Evolutionary conservation across 805 yeast species (phyloP), one percentile per base, ranked within the genome.

Genomic region (Candida cerambycidarum): DNA sequence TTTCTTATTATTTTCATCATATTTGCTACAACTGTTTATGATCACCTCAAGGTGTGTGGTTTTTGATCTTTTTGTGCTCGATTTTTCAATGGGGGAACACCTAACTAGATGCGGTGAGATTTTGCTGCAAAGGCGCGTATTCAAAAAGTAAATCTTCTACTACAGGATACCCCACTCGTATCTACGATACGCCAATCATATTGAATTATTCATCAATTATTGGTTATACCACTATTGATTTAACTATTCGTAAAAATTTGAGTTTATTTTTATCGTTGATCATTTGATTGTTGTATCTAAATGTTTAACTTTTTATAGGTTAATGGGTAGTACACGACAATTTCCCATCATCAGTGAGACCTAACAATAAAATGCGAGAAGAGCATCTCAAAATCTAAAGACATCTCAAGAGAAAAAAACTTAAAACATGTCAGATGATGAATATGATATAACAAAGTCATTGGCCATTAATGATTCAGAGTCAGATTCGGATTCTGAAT

Each of bases 361-460:
- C 29, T 27, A 27, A 5, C 11, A 12, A 31, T 6, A 31, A 16
- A 31, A 11, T 18, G 42, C 33, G 42, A n/a, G n/a, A 38, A 38
- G 42, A 38, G 42, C 43, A 40, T 40, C 43, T 27, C 43, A 18
- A 24, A 8, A 21, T 21, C 23, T 8, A 5, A 21, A 21, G 27
- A 27, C 25, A 25, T 24, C 27, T 33, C 21, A 23, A 33, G 6
- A 27, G 14, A 23, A 21, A 32, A 15, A 24, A 28, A 12, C 3
- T 9, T 4, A n/a, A 21, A 38, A 17, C 15, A 47, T 46, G 53
- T 46, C 50, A 16, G 53, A 49, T 36, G 50, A 49, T 18, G 53
- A 49, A 32, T 75, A 66, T 55, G 89, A 84, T 57, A 84, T 83
- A 53, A 84, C 85, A 17, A 69, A 77, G 13, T 71, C 78, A 40